These are phyloP conservation scores for Plasmodium ovale DNA, from an alignment of 169 alveolate genomes.

Conservation along the genomic window DNA sequence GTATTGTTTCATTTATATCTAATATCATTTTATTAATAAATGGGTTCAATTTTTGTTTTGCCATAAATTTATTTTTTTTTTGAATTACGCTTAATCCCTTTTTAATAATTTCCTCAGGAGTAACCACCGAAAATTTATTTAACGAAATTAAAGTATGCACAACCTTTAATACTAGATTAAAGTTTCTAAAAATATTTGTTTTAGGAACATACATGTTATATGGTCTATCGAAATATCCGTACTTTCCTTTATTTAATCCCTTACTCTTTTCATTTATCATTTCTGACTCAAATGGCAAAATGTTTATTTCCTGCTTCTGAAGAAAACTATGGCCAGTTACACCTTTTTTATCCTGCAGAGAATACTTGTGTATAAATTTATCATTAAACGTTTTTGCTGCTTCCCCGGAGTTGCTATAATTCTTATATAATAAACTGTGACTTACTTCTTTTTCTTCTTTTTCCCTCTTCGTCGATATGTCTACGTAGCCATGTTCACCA, in stretches of 20 bases:
- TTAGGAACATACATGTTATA: slow-evolving; percentile 64
- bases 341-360: neutral
- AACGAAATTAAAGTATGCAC: slow-evolving; percentile 63
- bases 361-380: neutral
- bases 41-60: slow-evolving; percentile 27
- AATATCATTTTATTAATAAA: slow-evolving; percentile 27
- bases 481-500: no score
- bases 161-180: slow-evolving; percentile 33
- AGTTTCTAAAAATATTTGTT: slow-evolving; percentile 24
- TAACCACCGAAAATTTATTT: slow-evolving; percentile 69
- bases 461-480: no score
- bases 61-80: neutral
- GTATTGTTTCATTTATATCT: slow-evolving; percentile 47
- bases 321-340: slow-evolving; percentile 13
- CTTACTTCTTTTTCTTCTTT: neutral
- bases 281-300: slow-evolving; percentile 9
- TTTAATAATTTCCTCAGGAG: slow-evolving; percentile 39
- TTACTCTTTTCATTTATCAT: slow-evolving; percentile 37
- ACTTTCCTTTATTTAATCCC: neutral
- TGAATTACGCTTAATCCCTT: slow-evolving; percentile 17
- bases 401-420: neutral
- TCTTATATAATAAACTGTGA: neutral
- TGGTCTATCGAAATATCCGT: slow-evolving; percentile 58
- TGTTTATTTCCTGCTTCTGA: neutral
- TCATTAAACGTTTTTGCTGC: no score